Conservation (phyloP, 2,329 filamentous ascomycete species). For the Aureobasidium vineae region DNA sequence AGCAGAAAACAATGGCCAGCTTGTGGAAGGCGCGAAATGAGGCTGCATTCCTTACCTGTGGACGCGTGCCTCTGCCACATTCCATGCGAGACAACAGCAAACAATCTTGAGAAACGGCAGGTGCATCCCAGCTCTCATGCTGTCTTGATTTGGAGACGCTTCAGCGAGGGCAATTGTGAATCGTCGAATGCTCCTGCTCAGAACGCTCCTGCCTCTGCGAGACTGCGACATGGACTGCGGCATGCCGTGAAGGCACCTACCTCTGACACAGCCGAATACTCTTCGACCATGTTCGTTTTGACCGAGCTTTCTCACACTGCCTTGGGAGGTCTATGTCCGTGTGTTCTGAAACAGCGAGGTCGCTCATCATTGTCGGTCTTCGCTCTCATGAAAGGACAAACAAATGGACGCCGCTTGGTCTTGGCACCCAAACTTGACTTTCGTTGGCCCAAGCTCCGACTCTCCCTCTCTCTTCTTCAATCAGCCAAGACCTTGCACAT, state of each 20-base stretch:
- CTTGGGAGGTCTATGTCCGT: neutral
- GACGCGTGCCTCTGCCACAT: constrained; percentile 2
- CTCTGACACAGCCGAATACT: neutral
- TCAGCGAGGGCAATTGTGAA: neutral
- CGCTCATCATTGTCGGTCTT: neutral
- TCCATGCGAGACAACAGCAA: constrained; percentile 3
- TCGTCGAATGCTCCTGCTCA: neutral
- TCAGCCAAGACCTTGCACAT: neutral
- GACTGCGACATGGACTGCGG: neutral
- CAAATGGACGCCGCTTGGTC: neutral
- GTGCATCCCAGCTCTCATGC: neutral
- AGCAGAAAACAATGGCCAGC: neutral
- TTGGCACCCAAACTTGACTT: neutral
- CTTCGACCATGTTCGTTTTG: neutral
- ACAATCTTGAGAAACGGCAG: neutral
- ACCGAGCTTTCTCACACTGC: neutral
- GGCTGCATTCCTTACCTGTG: neutral
- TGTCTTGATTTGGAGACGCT: neutral
- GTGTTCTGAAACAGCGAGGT: neutral
- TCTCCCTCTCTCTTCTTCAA: neutral
- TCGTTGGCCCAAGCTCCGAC: neutral
- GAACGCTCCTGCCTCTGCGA: neutral
- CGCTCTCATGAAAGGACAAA: neutral
- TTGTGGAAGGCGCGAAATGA: neutral
- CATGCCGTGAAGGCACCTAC: neutral